Percentiles rank a stretch among this genome's conserved stretches.
Evolutionary conservation across 2,329 filamentous ascomycete species (phyloP).

Genomic region (Emergomyces orientalis): DNA sequence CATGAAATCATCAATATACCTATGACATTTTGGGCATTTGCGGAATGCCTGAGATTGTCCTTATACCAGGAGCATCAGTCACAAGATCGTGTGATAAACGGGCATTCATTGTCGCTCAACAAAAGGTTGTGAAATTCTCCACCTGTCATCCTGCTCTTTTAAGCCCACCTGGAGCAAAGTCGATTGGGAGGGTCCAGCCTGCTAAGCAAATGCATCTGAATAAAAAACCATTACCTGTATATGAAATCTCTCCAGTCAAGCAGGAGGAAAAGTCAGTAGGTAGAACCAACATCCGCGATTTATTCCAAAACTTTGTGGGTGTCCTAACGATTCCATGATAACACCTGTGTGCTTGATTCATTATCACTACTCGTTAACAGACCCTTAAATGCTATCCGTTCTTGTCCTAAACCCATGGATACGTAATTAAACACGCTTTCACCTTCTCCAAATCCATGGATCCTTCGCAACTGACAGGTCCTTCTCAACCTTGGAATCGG

Average conservation of each 20-base stretch:
- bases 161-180: not conserved
- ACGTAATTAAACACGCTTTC: conserved; percentile 1
- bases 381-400: not conserved
- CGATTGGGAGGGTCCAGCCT: not conserved
- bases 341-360: not conserved
- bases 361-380: not conserved
- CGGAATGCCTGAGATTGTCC: not conserved
- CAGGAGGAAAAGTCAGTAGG: not conserved
- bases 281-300: not conserved
- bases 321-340: not conserved
- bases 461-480: conserved; percentile 9
- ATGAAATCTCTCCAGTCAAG: not conserved
- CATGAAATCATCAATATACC: not conserved
- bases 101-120: not conserved
- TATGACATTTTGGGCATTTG: not conserved
- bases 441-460: conserved; percentile 7
- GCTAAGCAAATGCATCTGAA: not conserved
- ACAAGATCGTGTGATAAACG: conserved; percentile 4
- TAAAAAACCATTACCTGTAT: not conserved
- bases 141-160: not conserved
- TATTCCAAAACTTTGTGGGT: too few species aligned
- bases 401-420: not conserved
- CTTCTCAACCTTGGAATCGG: conserved; percentile 16
- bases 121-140: not conserved
- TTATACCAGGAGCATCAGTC: not conserved